phyloP scores from a whole-genome alignment of 768 basidiomycete genomes.

The Pulveroboletus sp. region DNA sequence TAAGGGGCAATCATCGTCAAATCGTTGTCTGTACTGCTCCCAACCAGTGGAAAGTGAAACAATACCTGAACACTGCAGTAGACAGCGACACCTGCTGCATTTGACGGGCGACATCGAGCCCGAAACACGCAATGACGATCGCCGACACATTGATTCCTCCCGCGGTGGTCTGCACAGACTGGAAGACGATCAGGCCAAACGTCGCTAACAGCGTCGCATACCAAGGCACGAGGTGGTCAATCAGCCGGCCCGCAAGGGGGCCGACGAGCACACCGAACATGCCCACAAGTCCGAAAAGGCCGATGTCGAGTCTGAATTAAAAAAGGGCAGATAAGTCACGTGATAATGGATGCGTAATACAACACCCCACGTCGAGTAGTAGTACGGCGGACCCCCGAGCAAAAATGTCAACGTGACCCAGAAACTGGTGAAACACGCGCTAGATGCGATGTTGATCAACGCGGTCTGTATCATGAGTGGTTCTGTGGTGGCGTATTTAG shows the following conservation, averaged over 20 bases:
- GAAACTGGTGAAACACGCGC: slow-evolving; percentile 56
- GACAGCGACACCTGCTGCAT: slow-evolving; percentile 64
- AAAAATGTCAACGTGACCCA: slow-evolving; percentile 82
- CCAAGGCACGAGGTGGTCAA: slow-evolving; percentile 76
- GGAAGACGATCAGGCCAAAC: slow-evolving; percentile 43
- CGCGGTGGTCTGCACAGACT: slow-evolving; percentile 61
- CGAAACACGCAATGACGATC: slow-evolving; percentile 63
- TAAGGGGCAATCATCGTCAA: not conserved
- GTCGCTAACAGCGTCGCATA: slow-evolving; percentile 61
- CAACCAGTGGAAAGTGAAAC: slow-evolving; percentile 7
- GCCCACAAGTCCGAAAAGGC: slow-evolving; percentile 71
- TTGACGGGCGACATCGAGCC: slow-evolving; percentile 73
- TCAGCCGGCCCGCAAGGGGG: slow-evolving; percentile 60
- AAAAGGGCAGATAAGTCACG: not conserved
- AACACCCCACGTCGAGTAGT: slow-evolving; percentile 59
- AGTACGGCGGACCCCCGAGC: slow-evolving; percentile 69
- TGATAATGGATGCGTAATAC: not conserved
- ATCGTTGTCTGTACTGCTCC: not conserved
- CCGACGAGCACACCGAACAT: slow-evolving; percentile 66
- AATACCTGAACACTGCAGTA: slow-evolving; percentile 53
- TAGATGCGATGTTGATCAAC: slow-evolving; percentile 54
- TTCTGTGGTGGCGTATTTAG: slow-evolving; percentile 68
- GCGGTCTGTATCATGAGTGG: slow-evolving; percentile 69
- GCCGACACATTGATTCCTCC: slow-evolving; percentile 68
- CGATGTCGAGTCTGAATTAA: slow-evolving; percentile 47